phyloP scores from a whole-genome alignment of 129 eudicot genomes.

The Logfia minima region DNA sequence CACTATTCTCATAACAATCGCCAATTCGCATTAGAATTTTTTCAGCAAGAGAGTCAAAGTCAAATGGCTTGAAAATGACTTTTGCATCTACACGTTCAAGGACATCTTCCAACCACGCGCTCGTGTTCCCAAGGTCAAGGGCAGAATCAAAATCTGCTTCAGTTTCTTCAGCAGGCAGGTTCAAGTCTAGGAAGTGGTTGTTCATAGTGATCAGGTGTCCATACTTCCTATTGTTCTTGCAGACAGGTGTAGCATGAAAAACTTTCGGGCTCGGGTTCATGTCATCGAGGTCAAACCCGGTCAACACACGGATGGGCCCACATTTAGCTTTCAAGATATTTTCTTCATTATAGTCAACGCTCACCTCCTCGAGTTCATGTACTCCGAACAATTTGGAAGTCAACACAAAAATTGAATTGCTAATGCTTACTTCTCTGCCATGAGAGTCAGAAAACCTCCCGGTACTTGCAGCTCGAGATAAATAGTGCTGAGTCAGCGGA shows the following conservation, averaged over 20 bases:
- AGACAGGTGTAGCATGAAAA: slow-evolving; percentile 23
- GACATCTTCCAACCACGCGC: slow-evolving; percentile 70
- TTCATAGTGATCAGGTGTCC: slow-evolving; percentile 37
- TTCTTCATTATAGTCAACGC: slow-evolving; percentile 45
- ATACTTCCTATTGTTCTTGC: slow-evolving; percentile 67
- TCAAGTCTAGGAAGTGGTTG: slow-evolving; percentile 57
- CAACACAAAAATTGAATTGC: slow-evolving; percentile 59
- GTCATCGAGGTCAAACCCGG: slow-evolving; percentile 62
- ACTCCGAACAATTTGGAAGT: slow-evolving; percentile 34
- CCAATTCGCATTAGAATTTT: slow-evolving; percentile 38
- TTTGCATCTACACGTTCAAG: slow-evolving; percentile 41
- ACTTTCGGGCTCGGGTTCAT: slow-evolving; percentile 22
- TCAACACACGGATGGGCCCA: slow-evolving; percentile 43
- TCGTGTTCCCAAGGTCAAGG: slow-evolving; percentile 36
- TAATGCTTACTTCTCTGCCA: slow-evolving; percentile 69
- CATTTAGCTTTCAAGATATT: slow-evolving; percentile 43
- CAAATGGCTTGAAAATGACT: slow-evolving; percentile 56
- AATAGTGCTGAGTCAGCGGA: slow-evolving; percentile 50
- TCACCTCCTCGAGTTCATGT: slow-evolving; percentile 21
- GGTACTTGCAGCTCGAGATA: slow-evolving; percentile 54
- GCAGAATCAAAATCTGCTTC: slow-evolving; percentile 25
- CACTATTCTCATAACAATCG: slow-evolving; percentile 38
- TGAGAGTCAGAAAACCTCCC: slow-evolving; percentile 70
- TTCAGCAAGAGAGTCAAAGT: slow-evolving; percentile 58
- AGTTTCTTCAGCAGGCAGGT: slow-evolving; percentile 66